Evolutionary conservation across 208 protist species (phyloP), one percentile per base, ranked within the genome.

Genomic region (Eutreptiella sp.): DNA sequence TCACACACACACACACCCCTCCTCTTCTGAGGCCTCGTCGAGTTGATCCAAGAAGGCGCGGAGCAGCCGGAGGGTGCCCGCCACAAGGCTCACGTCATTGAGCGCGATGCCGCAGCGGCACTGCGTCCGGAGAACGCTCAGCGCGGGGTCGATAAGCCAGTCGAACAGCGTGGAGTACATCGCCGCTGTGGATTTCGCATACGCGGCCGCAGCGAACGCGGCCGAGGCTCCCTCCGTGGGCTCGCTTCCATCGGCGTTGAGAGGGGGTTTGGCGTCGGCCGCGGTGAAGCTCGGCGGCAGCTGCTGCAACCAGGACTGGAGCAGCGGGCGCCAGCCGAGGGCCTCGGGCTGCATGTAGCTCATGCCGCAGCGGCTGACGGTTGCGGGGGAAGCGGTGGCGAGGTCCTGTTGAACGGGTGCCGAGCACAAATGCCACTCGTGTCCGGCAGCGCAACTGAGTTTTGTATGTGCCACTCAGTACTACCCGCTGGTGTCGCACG

Each of bases 51-150:
- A 14, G 55, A 89, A 81, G 39, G 77, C 66, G 31, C 75, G 60
- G 46, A 89, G 89, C 46, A 93, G 70, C 58, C 83, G 85, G 31
- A 84, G 80, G 73, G 85, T 87, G 55, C 77, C 74, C 27, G 76
- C 74, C n/a, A 93, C 76, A 4, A 81, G 61, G 14, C 74, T 81
- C 70, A 72, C 84, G 32, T 73, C 72, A 35, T 75, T 72, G 43
- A 87, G 75, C 19, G 87, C 84, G 38, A 93, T 80, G 31, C 86
- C 73, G 0, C 80, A 75, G 48, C 75, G 76, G 33, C 80, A 81
- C 28, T 75, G 60, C 63, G 84, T 85, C 48, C 84, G 80, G 34
- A 77, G 81, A 35, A 90, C 71, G 67, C 90, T 82, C 7, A 93
- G 74, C 65, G 79, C 82, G 21, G 74, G 73, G 21, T 69, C 65